Percentiles rank a stretch among this genome's conserved stretches.
These are phyloP conservation scores for Asterophora parasitica DNA, from an alignment of 768 basidiomycete genomes.

Conservation along the genomic window DNA sequence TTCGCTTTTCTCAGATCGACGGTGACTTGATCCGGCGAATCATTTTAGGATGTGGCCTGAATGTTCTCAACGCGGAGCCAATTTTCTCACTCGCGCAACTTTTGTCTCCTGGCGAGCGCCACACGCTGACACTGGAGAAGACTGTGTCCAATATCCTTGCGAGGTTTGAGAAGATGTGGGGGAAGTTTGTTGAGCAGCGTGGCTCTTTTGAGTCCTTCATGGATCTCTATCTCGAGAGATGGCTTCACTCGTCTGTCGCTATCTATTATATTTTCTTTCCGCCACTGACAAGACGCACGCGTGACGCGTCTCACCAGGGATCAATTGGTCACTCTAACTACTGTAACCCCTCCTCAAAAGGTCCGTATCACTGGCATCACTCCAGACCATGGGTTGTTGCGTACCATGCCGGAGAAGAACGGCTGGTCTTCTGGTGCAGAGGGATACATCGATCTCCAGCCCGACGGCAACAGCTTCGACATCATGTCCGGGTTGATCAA, in stretches of 20 bases:
- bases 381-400: slow-evolving; percentile 78
- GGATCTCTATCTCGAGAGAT: slow-evolving; percentile 69
- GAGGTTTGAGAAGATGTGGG: slow-evolving; percentile 79
- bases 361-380: slow-evolving; percentile 87
- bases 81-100: slow-evolving; percentile 80
- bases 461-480: slow-evolving; percentile 97
- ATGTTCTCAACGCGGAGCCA: slow-evolving; percentile 78
- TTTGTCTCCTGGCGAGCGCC: slow-evolving; percentile 28
- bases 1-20: too few relatives aligned
- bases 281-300: not conserved
- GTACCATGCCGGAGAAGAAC: slow-evolving; percentile 63
- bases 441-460: slow-evolving; percentile 85
- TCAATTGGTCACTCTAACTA: slow-evolving; percentile 79
- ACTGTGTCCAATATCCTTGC: slow-evolving; percentile 71
- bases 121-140: slow-evolving; percentile 59
- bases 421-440: slow-evolving; percentile 25
- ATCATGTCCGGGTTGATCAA: slow-evolving; percentile 86
- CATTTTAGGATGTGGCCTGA: slow-evolving; percentile 77
- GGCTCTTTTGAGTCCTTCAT: slow-evolving; percentile 82
- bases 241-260: slow-evolving; percentile 85
- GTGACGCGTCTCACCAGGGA: slow-evolving; percentile 52
- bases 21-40: not conserved
- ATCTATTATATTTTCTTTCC: not conserved
- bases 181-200: slow-evolving; percentile 52
- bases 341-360: slow-evolving; percentile 57